Evolutionary conservation across 2,329 filamentous ascomycete genomes (phyloP), one percentile per base, ranked within the genome.

Genomic region (Fusarium anthophilum): DNA sequence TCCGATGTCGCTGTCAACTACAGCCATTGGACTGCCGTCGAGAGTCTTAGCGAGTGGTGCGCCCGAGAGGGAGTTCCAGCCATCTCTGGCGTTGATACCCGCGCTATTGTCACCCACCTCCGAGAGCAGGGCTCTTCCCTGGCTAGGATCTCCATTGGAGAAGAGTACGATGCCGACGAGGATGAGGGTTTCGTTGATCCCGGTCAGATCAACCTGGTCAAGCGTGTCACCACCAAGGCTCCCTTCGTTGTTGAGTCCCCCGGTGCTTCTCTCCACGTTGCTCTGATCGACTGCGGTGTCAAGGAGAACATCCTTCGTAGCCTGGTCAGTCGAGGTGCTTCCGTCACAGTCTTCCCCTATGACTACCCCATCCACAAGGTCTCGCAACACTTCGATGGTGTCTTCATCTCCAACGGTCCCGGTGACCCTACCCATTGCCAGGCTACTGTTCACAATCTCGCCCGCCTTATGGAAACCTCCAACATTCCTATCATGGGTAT

Each of bases 241-340:
- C 96, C 96, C 47, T 99, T 98, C 87, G 94, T 98, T 79, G 93
- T 98, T 75, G 93, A 94, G 82, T 95, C 95, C 58, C 90, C 91
- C 38, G 90, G 92, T 76, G 94, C 96, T 73, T 91, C 93, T 80
- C 92, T 94, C 82, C 96, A 99, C 86, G 91, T 99, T 77, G 96
- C 96, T 67, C 89, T 99, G 77, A 93, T 99, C 81, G 96, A 99
- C 86, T 99, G 96, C 81, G 96, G 96, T 87, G 96, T 98, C 77
- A 99, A 99, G 90, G 96, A 99, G 90, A 99, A 99, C 87, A 99
- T 99, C 79, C 91, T 99, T 69, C 94, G 96, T 80, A 97, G 94
- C 83, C 88, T 99, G 69, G 95, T 98, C 80, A 92, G 90, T 84
- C 95, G 96, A 74, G 96, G 96, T 70, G 94, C 95, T 61, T 95